Evolutionary conservation across 192 early-diverging fungal species (phyloP).

Genomic region (Borealophlyctis nickersoniae): DNA sequence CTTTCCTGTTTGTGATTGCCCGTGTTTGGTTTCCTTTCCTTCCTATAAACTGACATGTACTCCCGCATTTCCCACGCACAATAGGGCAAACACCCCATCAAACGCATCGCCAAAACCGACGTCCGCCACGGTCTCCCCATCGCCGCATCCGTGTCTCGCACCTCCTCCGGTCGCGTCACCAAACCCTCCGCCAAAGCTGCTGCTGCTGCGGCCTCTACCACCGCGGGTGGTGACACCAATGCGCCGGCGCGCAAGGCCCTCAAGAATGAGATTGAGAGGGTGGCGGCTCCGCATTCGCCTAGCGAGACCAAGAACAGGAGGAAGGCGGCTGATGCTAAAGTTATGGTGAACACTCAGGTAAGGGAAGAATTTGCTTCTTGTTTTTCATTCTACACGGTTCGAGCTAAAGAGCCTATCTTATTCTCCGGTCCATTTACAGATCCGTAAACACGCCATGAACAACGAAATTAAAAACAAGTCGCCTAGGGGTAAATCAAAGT

Average conservation of each 20-base stretch:
- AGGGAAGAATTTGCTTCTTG: neutral
- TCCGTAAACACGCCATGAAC: neutral
- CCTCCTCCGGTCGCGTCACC: neutral
- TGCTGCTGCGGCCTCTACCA: neutral
- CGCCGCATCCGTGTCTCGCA: neutral
- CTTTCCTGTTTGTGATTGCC: neutral
- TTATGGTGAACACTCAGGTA: neutral
- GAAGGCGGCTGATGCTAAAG: neutral
- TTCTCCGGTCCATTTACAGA: neutral
- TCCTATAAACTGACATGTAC: neutral
- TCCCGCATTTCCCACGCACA: too few relatives aligned
- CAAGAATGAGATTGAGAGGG: neutral
- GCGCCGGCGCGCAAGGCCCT: neutral
- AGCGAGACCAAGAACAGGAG: neutral
- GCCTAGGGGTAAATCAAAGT: neutral
- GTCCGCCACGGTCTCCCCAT: neutral
- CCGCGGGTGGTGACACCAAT: too few relatives aligned
- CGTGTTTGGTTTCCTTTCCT: neutral
- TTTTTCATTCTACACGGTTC: neutral
- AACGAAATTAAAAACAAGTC: neutral
- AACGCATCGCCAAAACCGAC: neutral
- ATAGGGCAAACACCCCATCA: neutral
- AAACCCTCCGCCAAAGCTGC: neutral
- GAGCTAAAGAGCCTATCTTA: too few relatives aligned
- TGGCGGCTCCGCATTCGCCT: neutral